A percentile compares a stretch with the other conserved stretches of the same genome.
Conservation (phyloP, 2,329 filamentous ascomycete genomes). For the Fusarium nanum region DNA sequence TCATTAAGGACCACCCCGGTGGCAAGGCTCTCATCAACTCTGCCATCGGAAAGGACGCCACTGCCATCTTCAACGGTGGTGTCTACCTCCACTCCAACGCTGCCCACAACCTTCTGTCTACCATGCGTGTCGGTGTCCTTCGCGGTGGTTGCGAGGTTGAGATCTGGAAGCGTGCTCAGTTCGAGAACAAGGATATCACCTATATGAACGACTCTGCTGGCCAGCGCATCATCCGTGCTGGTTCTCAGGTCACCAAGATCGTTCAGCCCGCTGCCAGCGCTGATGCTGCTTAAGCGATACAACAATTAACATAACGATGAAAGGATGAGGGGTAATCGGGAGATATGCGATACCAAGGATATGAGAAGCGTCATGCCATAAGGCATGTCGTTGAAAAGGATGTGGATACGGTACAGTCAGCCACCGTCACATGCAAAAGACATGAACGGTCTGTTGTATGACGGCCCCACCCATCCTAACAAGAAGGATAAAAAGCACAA, state of each 20-base stretch:
- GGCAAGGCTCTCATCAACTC: conserved; percentile 87
- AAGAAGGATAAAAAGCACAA: conserved; percentile 20
- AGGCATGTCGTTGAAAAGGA: conserved; percentile 32
- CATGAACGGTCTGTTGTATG: neutral
- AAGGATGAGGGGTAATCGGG: conserved; percentile 36
- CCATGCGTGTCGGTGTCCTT: conserved; percentile 88
- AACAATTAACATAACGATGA: conserved; percentile 22
- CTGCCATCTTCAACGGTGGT: conserved; percentile 91
- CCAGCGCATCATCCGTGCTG: conserved; percentile 85
- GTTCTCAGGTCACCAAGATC: conserved; percentile 86
- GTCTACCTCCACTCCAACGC: conserved; percentile 92
- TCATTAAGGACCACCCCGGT: conserved; percentile 91
- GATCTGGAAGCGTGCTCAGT: conserved; percentile 90
- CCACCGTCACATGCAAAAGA: conserved; percentile 38
- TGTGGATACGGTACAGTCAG: conserved; percentile 27
- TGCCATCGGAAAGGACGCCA: conserved; percentile 87
- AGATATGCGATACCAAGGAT: conserved; percentile 27
- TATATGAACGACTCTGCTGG: conserved; percentile 84
- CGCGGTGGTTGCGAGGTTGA: conserved; percentile 89
- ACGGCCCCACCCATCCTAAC: conserved; percentile 17
- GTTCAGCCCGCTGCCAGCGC: conserved; percentile 83
- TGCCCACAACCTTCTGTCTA: conserved; percentile 87
- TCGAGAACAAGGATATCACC: conserved; percentile 84
- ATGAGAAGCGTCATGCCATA: conserved; percentile 18
- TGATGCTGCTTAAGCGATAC: conserved; percentile 74